Base-by-base conservation (phyloP, 495 filamentous ascomycete genomes). In the Aspergillus biplanus region DNA sequence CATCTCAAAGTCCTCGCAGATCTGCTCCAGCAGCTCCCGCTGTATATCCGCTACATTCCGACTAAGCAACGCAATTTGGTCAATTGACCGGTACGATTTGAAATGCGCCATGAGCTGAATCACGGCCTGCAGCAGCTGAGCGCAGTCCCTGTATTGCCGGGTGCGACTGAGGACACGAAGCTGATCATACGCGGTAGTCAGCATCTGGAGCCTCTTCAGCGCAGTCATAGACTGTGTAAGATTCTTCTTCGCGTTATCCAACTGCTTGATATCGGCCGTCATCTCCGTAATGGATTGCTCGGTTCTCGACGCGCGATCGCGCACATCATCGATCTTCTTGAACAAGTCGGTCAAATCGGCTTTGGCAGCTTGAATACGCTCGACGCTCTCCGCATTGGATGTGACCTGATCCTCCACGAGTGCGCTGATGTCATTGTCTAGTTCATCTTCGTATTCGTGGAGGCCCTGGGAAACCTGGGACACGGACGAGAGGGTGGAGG, bases 71-170 rank as follows among this genome's bases (percentile, higher is more conserved):
- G 95, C 95, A 66, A 99, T 98, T 80, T 99, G 95, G 72, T 97
- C 93, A 47, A 99, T 97, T 60, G 92, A 96, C 60, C 96, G 85
- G 73, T 98, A 98, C 70, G 92, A 95, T 75, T 97, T 96, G 85
- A 99, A 99, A 78, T 99, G 92, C 60, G 90, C 90, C 92, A 97
- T 97, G 34, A 99, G 87, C 84, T 99, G 95, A 63, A 98, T 87
- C 44, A 99, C 95, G 5, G 96, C 95, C 74, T 97, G 92, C 58
- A 99, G 85, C 56, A 99, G 81, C 69, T 95, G 92, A 39, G 96
- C 92, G 72, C 95, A 99, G 78, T 99, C 96, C 62, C 92, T 85
- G 74, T 99, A 99, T 75, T 99, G 95, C 65, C 93, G 82, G 31
- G 90, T 89, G 71, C 89, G 91, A 63, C 90, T 89, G 58, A 97